A percentile compares a stretch with the other conserved stretches of the same genome.
Evolutionary conservation across 2,329 filamentous ascomycete species (phyloP).

Genomic region (Apiospora phragmitis): DNA sequence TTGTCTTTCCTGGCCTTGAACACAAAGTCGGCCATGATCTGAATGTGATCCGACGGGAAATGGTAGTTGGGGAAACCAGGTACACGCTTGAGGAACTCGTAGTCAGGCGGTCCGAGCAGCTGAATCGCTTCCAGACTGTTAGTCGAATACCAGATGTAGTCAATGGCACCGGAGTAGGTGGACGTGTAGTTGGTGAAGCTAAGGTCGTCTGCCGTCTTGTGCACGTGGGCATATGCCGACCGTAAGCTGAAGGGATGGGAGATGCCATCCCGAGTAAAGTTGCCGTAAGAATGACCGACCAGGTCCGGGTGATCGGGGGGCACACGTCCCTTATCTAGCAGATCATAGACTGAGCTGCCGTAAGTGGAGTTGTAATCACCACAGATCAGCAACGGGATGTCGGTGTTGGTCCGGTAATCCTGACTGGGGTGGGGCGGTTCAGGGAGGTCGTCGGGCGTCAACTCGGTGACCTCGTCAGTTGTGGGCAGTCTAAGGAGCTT

Average conservation of each 20-base stretch:
- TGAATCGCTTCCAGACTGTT: constrained; percentile 84
- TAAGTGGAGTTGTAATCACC: constrained; percentile 94
- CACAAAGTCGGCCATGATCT: constrained; percentile 84
- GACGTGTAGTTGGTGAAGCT: constrained; percentile 97
- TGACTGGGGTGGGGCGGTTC: constrained; percentile 74
- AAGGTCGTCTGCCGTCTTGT: constrained; percentile 79
- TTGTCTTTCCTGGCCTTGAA: constrained; percentile 86
- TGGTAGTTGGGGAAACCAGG: constrained; percentile 93
- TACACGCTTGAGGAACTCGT: constrained; percentile 79
- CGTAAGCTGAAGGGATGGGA: constrained; percentile 92
- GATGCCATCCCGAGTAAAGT: constrained; percentile 89
- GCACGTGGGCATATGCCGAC: constrained; percentile 82
- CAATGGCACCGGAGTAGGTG: constrained; percentile 86
- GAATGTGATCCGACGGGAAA: constrained; percentile 90
- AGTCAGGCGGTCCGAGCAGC: constrained; percentile 83
- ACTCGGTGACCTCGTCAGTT: constrained; percentile 46
- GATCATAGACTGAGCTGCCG: constrained; percentile 87
- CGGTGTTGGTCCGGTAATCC: constrained; percentile 81
- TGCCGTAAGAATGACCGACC: constrained; percentile 80
- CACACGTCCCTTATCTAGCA: constrained; percentile 79
- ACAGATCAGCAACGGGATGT: constrained; percentile 88
- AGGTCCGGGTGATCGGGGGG: constrained; percentile 79
- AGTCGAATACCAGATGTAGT: constrained; percentile 97
- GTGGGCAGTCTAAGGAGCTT: constrained; percentile 50
- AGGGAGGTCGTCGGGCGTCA: constrained; percentile 53